Base-by-base conservation (phyloP, 2,329 filamentous ascomycete species). In the Nemania sp. region DNA sequence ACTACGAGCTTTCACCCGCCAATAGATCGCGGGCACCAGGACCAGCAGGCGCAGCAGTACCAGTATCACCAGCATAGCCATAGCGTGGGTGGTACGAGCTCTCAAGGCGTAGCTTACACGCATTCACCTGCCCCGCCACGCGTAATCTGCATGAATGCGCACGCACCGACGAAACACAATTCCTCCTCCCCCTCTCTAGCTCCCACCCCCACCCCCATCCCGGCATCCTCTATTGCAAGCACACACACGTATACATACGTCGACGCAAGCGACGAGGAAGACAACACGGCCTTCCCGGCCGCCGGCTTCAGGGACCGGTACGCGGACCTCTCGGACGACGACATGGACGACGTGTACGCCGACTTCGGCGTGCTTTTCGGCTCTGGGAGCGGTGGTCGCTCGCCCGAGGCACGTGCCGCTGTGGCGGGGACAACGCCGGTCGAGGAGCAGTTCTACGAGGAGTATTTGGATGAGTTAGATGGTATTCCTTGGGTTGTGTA, bases 381-480 rank as follows among this genome's bases (percentile, higher is more conserved):
- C 3, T 70, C 64, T 11, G 57, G 60, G 11, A 26, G 57, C 5
- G n/a, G n/a, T n/a, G n/a, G n/a, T n/a, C 54, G 49, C 11, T 60
- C 62, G 4, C 53, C 59, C 1, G 62, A 61, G n/a, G 22, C 49
- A 3, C 50, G 70, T 1, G 66, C 62, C n/a, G n/a, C n/a, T n/a
- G n/a, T 1, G 61, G 53, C 0, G 58, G 58, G 7, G 63, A 60
- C 28, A 9, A n/a, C 28, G 2, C 66, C 44, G 3, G 72, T 75
- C 7, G 68, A 69, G 2, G 74, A 74, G 15, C 70, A 77, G 49
- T 76, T 74, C 22, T 78, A 78, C 49, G 80, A 82, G 62, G 79
- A 81, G 61, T 81, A 79, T 61, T 71, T 82, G 61, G 80, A 82
- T 59, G 79, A 81, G 55, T 64, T 82, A 55, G 80, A 82, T 57